Evolutionary conservation across 148 eudicot genomes (phyloP), one percentile per base, ranked within the genome.

Genomic region (Polygonum aviculare): DNA sequence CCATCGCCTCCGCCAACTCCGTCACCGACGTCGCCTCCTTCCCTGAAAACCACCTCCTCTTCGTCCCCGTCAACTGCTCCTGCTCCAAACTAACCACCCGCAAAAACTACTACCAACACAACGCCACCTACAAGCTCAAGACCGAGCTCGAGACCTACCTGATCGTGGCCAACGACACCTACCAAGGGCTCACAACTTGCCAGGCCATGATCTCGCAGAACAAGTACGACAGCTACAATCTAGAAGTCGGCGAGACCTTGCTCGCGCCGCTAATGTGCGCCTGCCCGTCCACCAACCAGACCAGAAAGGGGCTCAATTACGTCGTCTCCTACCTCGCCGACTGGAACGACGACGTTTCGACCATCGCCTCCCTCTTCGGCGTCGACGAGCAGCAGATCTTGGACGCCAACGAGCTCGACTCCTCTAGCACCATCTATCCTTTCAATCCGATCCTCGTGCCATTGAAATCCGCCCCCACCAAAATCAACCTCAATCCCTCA

Each of bases 231-330:
- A 41, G 1, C 9, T 57, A 65, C 1, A 12, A 78, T 1, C 72
- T 90, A 0, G 0, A 0, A 65, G 19, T 22, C 81, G 84, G 0
- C 4, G 45, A 78, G 67, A 47, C 75, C 0, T 3, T 93, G 5
- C 3, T 22, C 54, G 90, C 89, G 4, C 98, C 98, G 0, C 39
- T 89, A 45, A 82, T 86, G 81, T 91, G 98, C 65, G 98, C 96
- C 11, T 93, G 98, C 41, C 92, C 96, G 5, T 79, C 93, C 7
- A 4, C 55, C 8, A 77, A 81, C 26, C 98, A 91, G 79, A 76
- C 78, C 2, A 78, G 16, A 2, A 72, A 39, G 2, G 88, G 90
- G 3, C 72, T 81, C 74, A 83, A 75, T 78, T 86, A 74, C 81
- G 78, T 93, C 48, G 84, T 91, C 50, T 74, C 85, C 18, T 91